Conservation (phyloP, 1,139 yeast genomes). For the Pichia kudriavzevii region DNA sequence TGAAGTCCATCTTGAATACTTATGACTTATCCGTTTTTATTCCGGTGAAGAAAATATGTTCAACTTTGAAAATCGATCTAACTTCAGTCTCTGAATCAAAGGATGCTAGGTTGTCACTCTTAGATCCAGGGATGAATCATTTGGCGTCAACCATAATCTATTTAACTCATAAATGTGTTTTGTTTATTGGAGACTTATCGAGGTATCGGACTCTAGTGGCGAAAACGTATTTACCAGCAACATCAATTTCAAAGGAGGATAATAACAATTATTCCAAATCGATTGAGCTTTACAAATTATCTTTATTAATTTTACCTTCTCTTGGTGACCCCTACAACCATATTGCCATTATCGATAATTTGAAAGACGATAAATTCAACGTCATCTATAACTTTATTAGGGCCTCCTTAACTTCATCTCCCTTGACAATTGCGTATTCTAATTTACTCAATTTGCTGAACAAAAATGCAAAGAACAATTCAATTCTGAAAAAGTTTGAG, state of each 20-base stretch:
- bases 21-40: slow-evolving; percentile 32
- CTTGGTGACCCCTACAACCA: slow-evolving; percentile 62
- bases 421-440: slow-evolving; percentile 35
- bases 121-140: slow-evolving; percentile 11
- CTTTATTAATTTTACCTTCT: slow-evolving; percentile 53
- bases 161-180: slow-evolving; percentile 45
- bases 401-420: slow-evolving; percentile 49
- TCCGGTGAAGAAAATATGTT: slow-evolving; percentile 31
- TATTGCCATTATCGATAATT: slow-evolving; percentile 49
- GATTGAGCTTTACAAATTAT: slow-evolving; percentile 41
- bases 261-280: slow-evolving; percentile 37
- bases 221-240: slow-evolving; percentile 34
- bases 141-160: slow-evolving; percentile 34
- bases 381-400: slow-evolving; percentile 49
- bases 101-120: slow-evolving; percentile 11
- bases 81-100: slow-evolving; percentile 1
- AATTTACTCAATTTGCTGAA: slow-evolving; percentile 31
- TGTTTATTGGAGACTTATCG: slow-evolving; percentile 53
- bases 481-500: slow-evolving; percentile 24
- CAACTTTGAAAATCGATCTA: slow-evolving; percentile 22
- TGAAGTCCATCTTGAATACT: slow-evolving; percentile 34
- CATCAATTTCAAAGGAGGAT: slow-evolving; percentile 32
- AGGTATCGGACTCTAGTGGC: slow-evolving; percentile 48
- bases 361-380: slow-evolving; percentile 32
- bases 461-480: slow-evolving; percentile 22